Conservation (phyloP, 208 protist genomes). For the Porcisia deanei region DNA sequence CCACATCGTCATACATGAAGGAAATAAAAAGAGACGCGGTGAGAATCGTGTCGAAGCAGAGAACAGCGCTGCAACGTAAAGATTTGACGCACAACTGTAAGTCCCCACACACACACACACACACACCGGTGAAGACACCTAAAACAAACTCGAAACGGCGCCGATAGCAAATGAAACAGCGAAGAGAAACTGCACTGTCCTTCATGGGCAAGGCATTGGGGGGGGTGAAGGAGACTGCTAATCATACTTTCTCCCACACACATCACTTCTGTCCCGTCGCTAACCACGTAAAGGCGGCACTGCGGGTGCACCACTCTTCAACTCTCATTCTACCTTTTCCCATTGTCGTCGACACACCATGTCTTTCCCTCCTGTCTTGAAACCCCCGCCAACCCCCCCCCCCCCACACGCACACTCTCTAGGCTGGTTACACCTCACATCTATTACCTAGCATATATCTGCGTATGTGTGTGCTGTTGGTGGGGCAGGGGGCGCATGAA, state of each 20-base stretch:
- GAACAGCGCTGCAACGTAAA: no score
- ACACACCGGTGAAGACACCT: no score
- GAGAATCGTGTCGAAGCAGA: no score
- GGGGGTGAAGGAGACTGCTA: background rate
- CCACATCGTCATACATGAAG: no score
- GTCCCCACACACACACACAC: no score
- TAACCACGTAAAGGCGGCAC: no score
- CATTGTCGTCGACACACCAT: background rate
- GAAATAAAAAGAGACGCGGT: no score
- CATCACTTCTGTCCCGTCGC: background rate
- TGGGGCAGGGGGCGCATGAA: background rate
- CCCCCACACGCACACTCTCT: background rate
- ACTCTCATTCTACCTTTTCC: background rate
- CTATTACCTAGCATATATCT: background rate
- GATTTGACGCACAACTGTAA: no score
- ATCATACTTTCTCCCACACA: background rate
- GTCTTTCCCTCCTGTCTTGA: background rate
- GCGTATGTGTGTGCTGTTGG: background rate
- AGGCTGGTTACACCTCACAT: background rate
- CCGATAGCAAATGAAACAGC: no score
- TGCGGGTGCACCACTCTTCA: background rate
- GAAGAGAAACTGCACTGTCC: no score
- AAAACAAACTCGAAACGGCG: no score
- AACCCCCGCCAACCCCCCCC: background rate
- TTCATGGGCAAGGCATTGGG: no score